A percentile compares a stretch with the other conserved stretches of the same genome.
Conservation (phyloP, 495 filamentous ascomycete genomes). For the Penicillium verhagenii region DNA sequence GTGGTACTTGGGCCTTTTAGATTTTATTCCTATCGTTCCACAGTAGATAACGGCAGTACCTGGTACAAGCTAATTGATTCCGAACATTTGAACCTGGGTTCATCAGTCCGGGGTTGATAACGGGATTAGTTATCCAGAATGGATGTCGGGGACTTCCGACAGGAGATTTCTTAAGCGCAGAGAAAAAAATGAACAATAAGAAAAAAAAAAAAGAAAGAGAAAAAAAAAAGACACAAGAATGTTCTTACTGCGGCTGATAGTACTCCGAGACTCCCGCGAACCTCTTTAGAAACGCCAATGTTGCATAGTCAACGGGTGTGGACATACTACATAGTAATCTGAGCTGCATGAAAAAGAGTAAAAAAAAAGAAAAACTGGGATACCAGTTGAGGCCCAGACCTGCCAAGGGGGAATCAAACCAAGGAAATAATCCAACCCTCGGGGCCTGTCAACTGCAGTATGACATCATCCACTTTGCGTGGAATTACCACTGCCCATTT, state of each 20-base stretch:
- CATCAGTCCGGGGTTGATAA: neutral
- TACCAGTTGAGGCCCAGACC: constrained; percentile 20
- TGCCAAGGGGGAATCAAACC: constrained; percentile 22
- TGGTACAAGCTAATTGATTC: neutral
- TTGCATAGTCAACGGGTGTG: neutral
- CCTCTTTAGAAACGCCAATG: neutral
- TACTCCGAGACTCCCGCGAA: constrained; percentile 12
- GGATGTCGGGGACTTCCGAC: neutral
- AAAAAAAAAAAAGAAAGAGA: neutral
- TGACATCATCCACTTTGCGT: constrained; percentile 25
- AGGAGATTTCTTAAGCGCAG: too few relatives aligned
- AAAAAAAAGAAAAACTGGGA: too few relatives aligned
- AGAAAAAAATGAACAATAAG: too few relatives aligned
- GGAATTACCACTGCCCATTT: constrained; percentile 10
- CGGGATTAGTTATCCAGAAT: too few relatives aligned
- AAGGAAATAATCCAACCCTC: constrained; percentile 24
- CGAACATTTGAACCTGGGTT: neutral
- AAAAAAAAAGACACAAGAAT: neutral
- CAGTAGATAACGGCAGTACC: constrained; percentile 4
- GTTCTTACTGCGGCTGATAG: constrained; percentile 12
- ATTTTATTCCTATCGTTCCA: neutral
- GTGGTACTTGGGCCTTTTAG: neutral
- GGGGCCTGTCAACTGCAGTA: constrained; percentile 21
- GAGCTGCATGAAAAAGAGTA: constrained; percentile 14
- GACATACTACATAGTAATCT: neutral